Evolutionary conservation across 2,329 filamentous ascomycete species (phyloP), one percentile per base, ranked within the genome.

Genomic region (Microsporum ferrugineum): DNA sequence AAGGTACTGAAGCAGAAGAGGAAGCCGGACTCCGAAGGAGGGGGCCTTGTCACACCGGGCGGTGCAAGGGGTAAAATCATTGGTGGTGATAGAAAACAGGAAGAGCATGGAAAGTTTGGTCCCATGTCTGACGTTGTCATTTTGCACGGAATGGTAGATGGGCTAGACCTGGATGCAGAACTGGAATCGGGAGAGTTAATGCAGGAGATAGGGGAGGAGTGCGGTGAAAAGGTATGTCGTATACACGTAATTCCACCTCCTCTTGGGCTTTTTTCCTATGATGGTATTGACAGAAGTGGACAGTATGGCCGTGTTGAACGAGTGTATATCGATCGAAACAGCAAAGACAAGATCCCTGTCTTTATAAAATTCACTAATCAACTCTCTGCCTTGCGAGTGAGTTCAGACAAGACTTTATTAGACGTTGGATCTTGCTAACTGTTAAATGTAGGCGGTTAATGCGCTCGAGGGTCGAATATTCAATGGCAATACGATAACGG

Each of bases 161-260:
- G 87, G 4, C 85, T 97, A 79, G 82, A 96, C 70, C 76, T 96
- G 51, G 82, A 87, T 61, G 80, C 79, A n/a, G 92, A 96, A 72
- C 84, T 96, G 57, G 83, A 86, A 62, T 76, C 80, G 10, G 75
- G 77, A 17, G 80, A 84, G 38, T 77, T 99, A 58, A 86, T 92
- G 67, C 92, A 97, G 76, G 91, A 96, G 72, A 96, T 99, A 73
- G 94, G 94, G 5, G 89, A 96, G 69, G 89, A 95, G 71, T 96
- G 95, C 73, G 86, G 86, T 57, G 84, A 89, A 65, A 91, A 91
- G 80, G 83, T 86, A 70, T 38, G 36, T n/a, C 14, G 7, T 6
- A 23, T 23, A 23, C 17, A 23, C 17, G 17, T 23, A 23, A 23
- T 43, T 41, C 10, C 53, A 57, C 14, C 36, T 2, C 12, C 29